Evolutionary conservation across 805 yeast genomes (phyloP).

Genomic region (Komagataella populi): DNA sequence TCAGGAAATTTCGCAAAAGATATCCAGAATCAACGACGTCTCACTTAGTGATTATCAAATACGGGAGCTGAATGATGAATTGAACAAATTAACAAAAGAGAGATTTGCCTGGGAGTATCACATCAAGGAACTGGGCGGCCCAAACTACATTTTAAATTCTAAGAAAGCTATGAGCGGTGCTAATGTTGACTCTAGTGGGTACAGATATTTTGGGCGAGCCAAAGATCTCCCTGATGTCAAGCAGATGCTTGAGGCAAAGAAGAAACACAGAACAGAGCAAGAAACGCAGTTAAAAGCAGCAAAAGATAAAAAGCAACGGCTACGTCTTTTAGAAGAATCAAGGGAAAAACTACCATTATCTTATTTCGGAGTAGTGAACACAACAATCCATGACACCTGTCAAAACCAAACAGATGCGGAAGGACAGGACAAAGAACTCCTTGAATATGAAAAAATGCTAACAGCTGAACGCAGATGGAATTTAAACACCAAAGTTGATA

Average conservation of each 20-base stretch:
- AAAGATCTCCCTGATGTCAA: slow-evolving; percentile 64
- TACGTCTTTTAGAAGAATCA: slow-evolving; percentile 3
- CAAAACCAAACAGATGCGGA: not conserved
- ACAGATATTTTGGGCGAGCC: slow-evolving; percentile 75
- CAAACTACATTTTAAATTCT: slow-evolving; percentile 32
- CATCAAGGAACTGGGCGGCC: slow-evolving; percentile 60
- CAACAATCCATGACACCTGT: not conserved
- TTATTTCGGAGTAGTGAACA: not conserved
- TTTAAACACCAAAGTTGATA: not conserved
- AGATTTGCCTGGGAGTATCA: slow-evolving; percentile 69
- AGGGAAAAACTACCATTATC: not conserved
- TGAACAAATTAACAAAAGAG: slow-evolving; percentile 56
- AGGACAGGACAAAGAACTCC: slow-evolving; percentile 4
- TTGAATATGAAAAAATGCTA: slow-evolving; percentile 14
- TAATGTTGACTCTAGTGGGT: slow-evolving; percentile 29
- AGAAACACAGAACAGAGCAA: slow-evolving; percentile 9
- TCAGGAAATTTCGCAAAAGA: slow-evolving; percentile 46
- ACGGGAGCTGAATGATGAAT: slow-evolving; percentile 60
- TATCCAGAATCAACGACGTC: slow-evolving; percentile 51
- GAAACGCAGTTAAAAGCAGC: slow-evolving; percentile 7
- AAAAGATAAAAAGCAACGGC: slow-evolving; percentile 10
- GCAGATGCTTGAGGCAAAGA: slow-evolving; percentile 25
- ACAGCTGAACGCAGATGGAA: not conserved
- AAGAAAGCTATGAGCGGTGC: slow-evolving; percentile 3
- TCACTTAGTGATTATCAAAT: slow-evolving; percentile 45